These are phyloP conservation scores for Cotoneaster glaucophyllus DNA, from an alignment of 306 rosid species.

Conservation along the genomic window DNA sequence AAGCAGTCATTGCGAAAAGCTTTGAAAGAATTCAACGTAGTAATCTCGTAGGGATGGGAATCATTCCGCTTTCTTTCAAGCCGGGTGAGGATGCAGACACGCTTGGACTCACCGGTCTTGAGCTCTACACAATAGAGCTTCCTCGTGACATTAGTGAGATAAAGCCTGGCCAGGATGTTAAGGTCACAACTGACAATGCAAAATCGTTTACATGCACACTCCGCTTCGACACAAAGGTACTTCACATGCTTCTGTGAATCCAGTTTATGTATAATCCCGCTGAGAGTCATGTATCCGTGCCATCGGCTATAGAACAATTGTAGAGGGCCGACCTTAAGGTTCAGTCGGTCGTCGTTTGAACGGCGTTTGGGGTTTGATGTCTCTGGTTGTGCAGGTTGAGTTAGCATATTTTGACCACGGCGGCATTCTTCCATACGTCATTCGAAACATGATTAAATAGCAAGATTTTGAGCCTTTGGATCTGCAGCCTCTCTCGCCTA, in stretches of 20 bases:
- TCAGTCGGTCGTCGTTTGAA: not conserved
- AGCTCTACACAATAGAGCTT: slow-evolving; percentile 28
- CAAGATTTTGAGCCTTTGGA: not conserved
- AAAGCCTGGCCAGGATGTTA: slow-evolving; percentile 37
- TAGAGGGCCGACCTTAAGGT: not conserved
- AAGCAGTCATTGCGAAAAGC: slow-evolving; percentile 45
- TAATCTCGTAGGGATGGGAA: slow-evolving; percentile 36
- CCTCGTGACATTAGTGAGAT: slow-evolving; percentile 23
- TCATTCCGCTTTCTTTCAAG: slow-evolving; percentile 32
- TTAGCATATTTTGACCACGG: slow-evolving; percentile 33
- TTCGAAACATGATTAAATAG: slow-evolving; percentile 23
- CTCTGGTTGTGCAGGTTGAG: slow-evolving; percentile 26
- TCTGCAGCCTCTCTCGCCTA: too few relatives aligned
- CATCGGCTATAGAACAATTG: not conserved
- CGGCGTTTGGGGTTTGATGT: not conserved
- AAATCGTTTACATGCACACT: slow-evolving; percentile 31
- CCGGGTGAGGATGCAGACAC: slow-evolving; percentile 41
- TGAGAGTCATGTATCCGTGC: not conserved
- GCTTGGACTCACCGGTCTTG: slow-evolving; percentile 29
- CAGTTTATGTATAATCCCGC: not conserved
- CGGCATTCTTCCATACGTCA: slow-evolving; percentile 27
- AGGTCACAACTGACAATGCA: slow-evolving; percentile 21
- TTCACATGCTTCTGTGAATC: not conserved
- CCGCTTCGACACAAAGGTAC: slow-evolving; percentile 31
- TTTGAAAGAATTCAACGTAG: slow-evolving; percentile 33